Base-by-base conservation (phyloP, 1,284 basidiomycete species). In the Heterobasidion irregulare region DNA sequence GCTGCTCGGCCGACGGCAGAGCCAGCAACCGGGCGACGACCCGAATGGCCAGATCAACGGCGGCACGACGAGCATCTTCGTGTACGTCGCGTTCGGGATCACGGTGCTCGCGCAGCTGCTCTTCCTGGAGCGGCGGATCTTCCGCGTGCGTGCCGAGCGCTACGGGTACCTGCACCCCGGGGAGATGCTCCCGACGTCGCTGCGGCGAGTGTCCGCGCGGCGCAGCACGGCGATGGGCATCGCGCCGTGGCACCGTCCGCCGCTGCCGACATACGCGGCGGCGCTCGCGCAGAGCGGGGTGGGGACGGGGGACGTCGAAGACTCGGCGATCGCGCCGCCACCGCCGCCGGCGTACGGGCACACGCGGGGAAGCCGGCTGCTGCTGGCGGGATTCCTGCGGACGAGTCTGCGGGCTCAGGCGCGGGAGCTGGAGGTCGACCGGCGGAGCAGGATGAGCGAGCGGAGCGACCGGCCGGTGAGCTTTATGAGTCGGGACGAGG, bases 221-320 rank as follows among this genome's bases (percentile, higher is more conserved):
- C 46, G 52, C 19, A 56, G 44, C 34, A 46, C 61, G 41, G 65
- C 41, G 61, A 75, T 86, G 59, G 74, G 73, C 1, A 74, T 83
- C 56, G 78, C 82, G 10, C 86, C 85, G 2, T 88, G 85, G 86
- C 82, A 82, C 65, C 73, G 84, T 16, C 83, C 83, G 0, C 77
- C 84, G 8, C 69, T 88, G 47, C 85, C 85, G 0, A 85, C 83
- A 2, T 88, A 87, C 64, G 84, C 83, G 4, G 81, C 83, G 32
- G 78, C 82, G 6, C 72, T 89, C n/a, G 78, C 80, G 15, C 76
- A 84, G 61, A 82, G 79, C 65, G 84, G 85, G 19, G 72, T 72
- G 10, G 80, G 82, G n/a, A 88, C 86, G 1, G 86, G 84, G 36
- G 85, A 88, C 65, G 84, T 85, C 26, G 86, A 88, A 63, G 84